Evolutionary conservation across 495 filamentous ascomycete species (phyloP), one percentile per base, ranked within the genome.

Genomic region (Aspergillus egyptiacus): DNA sequence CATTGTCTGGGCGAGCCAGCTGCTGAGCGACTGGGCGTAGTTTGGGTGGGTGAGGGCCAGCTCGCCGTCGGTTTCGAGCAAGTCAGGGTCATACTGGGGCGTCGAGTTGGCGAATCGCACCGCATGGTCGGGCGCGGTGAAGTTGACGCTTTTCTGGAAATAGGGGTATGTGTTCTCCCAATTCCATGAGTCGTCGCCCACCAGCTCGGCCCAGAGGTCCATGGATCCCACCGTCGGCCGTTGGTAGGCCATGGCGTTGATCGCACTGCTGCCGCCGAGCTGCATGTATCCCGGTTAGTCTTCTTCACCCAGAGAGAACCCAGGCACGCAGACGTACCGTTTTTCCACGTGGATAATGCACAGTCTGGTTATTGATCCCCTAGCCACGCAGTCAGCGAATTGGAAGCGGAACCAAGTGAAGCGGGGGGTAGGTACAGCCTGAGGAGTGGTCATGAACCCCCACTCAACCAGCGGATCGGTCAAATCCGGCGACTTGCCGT

Each of bases 201-300:
- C 78, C 0, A 42, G 24, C 24, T 78, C 70, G 0, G 82, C 82
- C 81, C 80, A 85, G 49, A 62, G 54, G 11, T 79, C 59, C 51
- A 71, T 68, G 5, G 74, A 61, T 3, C 60, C 66, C 39, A 35
- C 58, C 0, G 67, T 69, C 0, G 50, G 20, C 3, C 5, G 22
- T 4, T 25, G 2, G 14, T 18, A 18, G 6, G 19, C 10, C 37
- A 40, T 22, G 10, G 13, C 18, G 17, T 7, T 11, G 3, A 1
- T 18, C 5, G 11, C 19, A 28, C 55, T 35, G 14, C 33, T n/a
- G 5, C 20, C 13, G 11, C 22, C 18, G 36, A n/a, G n/a, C n/a
- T n/a, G n/a, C n/a, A n/a, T n/a, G n/a, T n/a, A n/a, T n/a, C n/a
- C n/a, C n/a, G n/a, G n/a, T n/a, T n/a, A n/a, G n/a, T n/a, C n/a